Evolutionary conservation across 768 basidiomycete species (phyloP).

Genomic region (Tricholoma sp.): DNA sequence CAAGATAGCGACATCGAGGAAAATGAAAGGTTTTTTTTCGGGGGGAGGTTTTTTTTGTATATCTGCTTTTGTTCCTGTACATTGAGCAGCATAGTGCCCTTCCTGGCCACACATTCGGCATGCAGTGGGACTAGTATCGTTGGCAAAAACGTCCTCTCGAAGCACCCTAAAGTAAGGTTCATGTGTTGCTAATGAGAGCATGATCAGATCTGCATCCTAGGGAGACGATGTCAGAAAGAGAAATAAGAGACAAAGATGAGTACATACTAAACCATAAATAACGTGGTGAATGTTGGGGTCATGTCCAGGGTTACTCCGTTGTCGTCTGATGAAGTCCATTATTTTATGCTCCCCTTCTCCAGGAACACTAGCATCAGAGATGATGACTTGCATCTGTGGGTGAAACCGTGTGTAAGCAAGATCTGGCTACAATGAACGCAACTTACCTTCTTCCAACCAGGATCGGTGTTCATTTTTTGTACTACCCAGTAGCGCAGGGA

Average conservation of each 20-base stretch:
- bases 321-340: conserved; percentile 95
- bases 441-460: conserved; percentile 90
- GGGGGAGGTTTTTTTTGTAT: conserved; percentile 61
- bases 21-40: conserved; percentile 96
- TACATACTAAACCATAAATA: conserved; percentile 89
- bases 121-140: conserved; percentile 68
- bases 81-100: conserved; percentile 94
- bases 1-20: conserved; percentile 92
- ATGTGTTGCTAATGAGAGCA: conserved; percentile 96
- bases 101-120: conserved; percentile 94
- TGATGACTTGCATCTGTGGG: conserved; percentile 83
- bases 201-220: conserved; percentile 98
- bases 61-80: conserved; percentile 75
- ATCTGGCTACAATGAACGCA: neutral
- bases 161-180: conserved; percentile 98
- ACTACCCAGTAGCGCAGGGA: conserved; percentile 96
- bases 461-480: conserved; percentile 90
- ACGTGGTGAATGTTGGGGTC: conserved; percentile 95
- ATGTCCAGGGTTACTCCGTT: conserved; percentile 81
- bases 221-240: conserved; percentile 8
- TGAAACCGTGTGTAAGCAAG: neutral
- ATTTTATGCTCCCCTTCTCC: conserved; percentile 99
- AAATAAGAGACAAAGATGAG: neutral
- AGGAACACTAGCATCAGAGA: conserved; percentile 95
- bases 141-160: conserved; percentile 93